Conservation (phyloP, 2,329 filamentous ascomycete species). For the Cryphonectria carpinicola region DNA sequence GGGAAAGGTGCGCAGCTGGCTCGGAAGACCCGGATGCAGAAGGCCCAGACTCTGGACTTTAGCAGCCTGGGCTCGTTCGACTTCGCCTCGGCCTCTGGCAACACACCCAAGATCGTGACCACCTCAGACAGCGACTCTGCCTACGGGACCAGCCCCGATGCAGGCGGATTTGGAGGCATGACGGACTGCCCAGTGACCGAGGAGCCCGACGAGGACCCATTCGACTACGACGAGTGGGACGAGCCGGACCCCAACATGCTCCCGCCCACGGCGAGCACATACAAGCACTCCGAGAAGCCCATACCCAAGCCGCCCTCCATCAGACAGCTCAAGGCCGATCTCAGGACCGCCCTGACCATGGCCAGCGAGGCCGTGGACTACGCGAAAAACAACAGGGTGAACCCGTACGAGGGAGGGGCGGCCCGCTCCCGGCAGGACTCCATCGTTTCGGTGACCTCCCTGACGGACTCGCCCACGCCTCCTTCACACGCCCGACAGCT, state of each 20-base stretch:
- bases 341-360: conserved; percentile 71
- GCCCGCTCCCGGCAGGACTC: conserved; percentile 33
- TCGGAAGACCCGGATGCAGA: conserved; percentile 64
- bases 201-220: conserved; percentile 47
- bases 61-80: conserved; percentile 54
- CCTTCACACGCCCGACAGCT: conserved; percentile 29
- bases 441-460: conserved; percentile 27
- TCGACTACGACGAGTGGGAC: conserved; percentile 63
- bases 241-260: conserved; percentile 77
- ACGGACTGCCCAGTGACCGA: conserved; percentile 47
- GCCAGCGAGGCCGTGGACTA: conserved; percentile 70
- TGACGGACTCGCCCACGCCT: conserved; percentile 28
- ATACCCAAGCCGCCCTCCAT: conserved; percentile 85
- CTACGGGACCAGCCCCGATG: conserved; percentile 63
- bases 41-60: conserved; percentile 61
- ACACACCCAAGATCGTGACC: conserved; percentile 43
- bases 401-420: conserved; percentile 33
- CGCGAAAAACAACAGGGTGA: conserved; percentile 41
- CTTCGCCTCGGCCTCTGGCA: conserved; percentile 35
- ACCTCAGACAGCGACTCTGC: conserved; percentile 60
- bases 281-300: conserved; percentile 81
- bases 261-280: conserved; percentile 96
- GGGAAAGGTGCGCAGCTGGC: conserved; percentile 88
- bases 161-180: conserved; percentile 42
- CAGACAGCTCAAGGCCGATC: conserved; percentile 69